Evolutionary conservation across 257 asterid species (phyloP).

Genomic region (Nicotiana noctiflora): DNA sequence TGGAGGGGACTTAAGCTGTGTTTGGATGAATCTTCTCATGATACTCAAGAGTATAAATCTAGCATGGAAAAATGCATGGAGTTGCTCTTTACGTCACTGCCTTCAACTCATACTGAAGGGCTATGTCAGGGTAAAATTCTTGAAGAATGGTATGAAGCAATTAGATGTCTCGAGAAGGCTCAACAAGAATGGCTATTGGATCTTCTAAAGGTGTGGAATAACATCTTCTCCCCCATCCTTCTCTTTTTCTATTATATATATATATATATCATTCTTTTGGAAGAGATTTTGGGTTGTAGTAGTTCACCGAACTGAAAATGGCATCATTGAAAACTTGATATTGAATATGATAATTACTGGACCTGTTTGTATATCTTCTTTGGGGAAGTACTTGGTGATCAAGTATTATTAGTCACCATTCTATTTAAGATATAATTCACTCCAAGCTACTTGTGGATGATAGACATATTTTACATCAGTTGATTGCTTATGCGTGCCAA

Average conservation of each 20-base stretch:
- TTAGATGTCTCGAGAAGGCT: constrained; percentile 74
- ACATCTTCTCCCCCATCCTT: neutral
- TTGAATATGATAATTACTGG: neutral
- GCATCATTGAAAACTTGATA: neutral
- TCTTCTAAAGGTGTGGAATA: constrained; percentile 57
- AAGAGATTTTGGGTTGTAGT: constrained; percentile 3
- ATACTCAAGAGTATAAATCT: constrained; percentile 33
- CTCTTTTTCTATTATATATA: neutral
- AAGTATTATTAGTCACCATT: neutral
- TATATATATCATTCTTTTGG: neutral
- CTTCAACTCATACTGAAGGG: constrained; percentile 26
- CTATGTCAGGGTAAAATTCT: constrained; percentile 21
- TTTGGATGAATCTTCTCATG: constrained; percentile 42
- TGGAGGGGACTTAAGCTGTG: constrained; percentile 84
- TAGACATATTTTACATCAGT: neutral
- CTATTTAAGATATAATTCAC: neutral
- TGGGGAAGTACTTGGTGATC: neutral
- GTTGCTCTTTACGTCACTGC: constrained; percentile 56
- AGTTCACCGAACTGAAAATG: neutral
- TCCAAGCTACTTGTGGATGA: neutral
- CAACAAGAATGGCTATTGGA: constrained; percentile 61
- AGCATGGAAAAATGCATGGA: constrained; percentile 68
- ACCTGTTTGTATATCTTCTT: neutral
- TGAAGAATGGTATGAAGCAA: constrained; percentile 80
- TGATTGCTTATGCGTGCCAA: neutral